Conservation (phyloP, 2,329 filamentous ascomycete genomes). For the Ilyonectria sp. region DNA sequence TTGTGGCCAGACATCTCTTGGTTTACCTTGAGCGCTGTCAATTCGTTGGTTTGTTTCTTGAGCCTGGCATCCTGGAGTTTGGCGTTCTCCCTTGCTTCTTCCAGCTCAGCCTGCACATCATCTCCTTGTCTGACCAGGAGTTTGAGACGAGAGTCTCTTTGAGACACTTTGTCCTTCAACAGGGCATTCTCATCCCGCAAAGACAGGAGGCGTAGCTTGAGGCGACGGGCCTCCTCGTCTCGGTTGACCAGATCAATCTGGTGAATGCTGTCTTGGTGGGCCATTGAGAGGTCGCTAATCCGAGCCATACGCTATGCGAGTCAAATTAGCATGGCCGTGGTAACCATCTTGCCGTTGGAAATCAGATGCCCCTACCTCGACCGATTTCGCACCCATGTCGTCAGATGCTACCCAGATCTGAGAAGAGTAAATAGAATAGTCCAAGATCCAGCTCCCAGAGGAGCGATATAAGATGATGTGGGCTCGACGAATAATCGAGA, state of each 20-base stretch:
- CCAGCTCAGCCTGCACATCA: conserved; percentile 59
- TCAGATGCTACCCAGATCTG: background rate
- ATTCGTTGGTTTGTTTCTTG: conserved; percentile 64
- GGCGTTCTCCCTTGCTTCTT: conserved; percentile 59
- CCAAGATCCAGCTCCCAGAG: background rate
- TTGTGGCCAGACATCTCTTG: background rate
- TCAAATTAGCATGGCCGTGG: conserved; percentile 41
- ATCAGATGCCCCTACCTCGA: conserved; percentile 45
- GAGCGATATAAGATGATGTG: conserved; percentile 15
- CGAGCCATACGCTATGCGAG: conserved; percentile 58
- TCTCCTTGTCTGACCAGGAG: conserved; percentile 58
- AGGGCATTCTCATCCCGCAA: conserved; percentile 81
- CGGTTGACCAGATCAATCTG: conserved; percentile 78
- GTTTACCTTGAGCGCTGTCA: conserved; percentile 64
- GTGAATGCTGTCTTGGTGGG: conserved; percentile 76
- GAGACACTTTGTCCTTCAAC: conserved; percentile 74
- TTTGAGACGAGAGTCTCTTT: conserved; percentile 73
- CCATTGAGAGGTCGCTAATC: conserved; percentile 75
- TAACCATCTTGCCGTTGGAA: background rate
- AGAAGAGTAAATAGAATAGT: background rate
- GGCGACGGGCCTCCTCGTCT: conserved; percentile 80
- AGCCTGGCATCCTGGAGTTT: conserved; percentile 63
- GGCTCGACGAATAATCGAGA: conserved; percentile 17
- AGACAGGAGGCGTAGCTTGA: conserved; percentile 79
- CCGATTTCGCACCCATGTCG: conserved; percentile 47